Evolutionary conservation across 768 basidiomycete genomes (phyloP), one percentile per base, ranked within the genome.

Genomic region (Tephrocybe sp.): DNA sequence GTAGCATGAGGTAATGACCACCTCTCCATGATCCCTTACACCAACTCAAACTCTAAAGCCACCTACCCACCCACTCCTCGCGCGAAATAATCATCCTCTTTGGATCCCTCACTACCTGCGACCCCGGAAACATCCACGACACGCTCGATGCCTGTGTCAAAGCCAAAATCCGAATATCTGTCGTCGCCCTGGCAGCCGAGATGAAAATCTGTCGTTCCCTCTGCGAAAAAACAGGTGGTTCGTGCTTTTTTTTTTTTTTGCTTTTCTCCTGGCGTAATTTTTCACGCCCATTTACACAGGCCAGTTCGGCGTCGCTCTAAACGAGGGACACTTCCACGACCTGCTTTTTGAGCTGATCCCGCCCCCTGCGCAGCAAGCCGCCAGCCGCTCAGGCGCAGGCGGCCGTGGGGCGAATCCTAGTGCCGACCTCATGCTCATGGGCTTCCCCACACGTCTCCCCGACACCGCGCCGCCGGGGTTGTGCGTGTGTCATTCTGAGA

Each of bases 401-500:
- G 0, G 72, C 71, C 61, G 59, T 15, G 36, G 60, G 9, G 67
- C 73, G 9, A 87, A 85, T 54, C 80, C 81, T 18, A 80, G 86
- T 0, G 86, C 91, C 0, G 96, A 98, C 69, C 74, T 99, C 44
- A 97, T 99, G 89, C 89, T 97, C 80, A 98, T 99, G 92, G 97
- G 97, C 8, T 99, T 99, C 69, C 97, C 97, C 1, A 92, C 89
- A 13, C 84, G 94, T 15, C 75, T 97, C 5, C 91, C 95, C 0
- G 87, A 90, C 57, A 83, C 83, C 9, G 89, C 87, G 3, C 85
- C 86, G 27, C 86, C 86, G 7, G 87, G 87, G 46, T 74, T 98
- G 16, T 99, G 97, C 61, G 91, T 85, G 6, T 99, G 97, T 63
- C 97, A 99, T 66, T 90, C 90, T 12, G 83, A 92, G 57, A 75